Percentiles rank a stretch among this genome's conserved stretches.
Conservation (phyloP, 2,329 filamentous ascomycete genomes). For the Trichophyton simii region DNA sequence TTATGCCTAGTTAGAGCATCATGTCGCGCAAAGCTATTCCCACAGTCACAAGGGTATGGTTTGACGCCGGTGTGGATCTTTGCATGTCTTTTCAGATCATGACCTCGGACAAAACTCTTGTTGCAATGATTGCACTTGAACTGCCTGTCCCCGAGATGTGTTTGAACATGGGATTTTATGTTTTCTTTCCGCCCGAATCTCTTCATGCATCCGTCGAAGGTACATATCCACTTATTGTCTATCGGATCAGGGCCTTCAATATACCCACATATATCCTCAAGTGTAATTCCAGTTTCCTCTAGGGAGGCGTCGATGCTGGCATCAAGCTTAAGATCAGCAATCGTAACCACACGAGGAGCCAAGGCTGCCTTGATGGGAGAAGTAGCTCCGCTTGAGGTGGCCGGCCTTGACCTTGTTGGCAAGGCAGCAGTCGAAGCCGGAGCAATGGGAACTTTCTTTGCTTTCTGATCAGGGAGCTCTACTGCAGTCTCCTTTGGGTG, state of each 20-base stretch:
- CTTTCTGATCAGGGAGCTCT: constrained; percentile 14
- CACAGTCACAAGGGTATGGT: constrained; percentile 87
- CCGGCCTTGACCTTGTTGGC: constrained; percentile 12
- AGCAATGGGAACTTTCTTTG: constrained; percentile 22
- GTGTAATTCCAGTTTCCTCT: constrained; percentile 69
- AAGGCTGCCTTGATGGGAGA: constrained; percentile 26
- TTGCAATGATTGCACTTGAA: constrained; percentile 86
- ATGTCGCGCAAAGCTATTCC: constrained; percentile 86
- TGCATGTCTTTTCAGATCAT: constrained; percentile 91
- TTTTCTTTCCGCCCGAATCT: constrained; percentile 96
- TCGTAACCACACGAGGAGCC: constrained; percentile 33
- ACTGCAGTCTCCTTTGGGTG: constrained; percentile 32
- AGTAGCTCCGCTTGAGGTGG: constrained; percentile 10
- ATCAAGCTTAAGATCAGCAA: constrained; percentile 40
- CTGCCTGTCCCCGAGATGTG: constrained; percentile 89
- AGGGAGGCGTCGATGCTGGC: constrained; percentile 49
- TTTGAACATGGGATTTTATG: constrained; percentile 96
- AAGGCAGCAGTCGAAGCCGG: constrained; percentile 16
- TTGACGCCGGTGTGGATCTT: constrained; percentile 97
- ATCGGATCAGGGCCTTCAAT: constrained; percentile 58
- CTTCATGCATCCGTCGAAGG: constrained; percentile 69
- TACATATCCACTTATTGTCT: constrained; percentile 70
- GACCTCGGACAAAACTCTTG: constrained; percentile 93
- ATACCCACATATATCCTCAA: constrained; percentile 67
- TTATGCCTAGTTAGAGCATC: constrained; percentile 89